Conservation (phyloP, 1,284 basidiomycete genomes). For the Marasmius sp. region DNA sequence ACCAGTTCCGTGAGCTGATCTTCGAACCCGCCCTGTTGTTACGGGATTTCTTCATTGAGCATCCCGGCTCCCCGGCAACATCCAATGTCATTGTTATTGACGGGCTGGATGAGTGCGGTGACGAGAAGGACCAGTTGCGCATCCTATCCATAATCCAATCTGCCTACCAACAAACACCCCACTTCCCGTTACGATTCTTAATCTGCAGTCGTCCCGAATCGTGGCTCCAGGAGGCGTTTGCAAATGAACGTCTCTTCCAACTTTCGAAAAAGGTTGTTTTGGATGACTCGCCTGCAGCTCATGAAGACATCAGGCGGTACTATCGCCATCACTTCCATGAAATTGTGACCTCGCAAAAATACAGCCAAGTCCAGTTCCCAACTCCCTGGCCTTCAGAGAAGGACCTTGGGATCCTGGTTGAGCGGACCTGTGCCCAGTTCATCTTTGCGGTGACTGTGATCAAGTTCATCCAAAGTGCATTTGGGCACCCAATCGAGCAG, state of each 20-base stretch:
- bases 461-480: slow-evolving; percentile 7
- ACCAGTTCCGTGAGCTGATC: no score
- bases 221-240: background rate
- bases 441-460: slow-evolving; percentile 13
- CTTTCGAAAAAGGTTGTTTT: background rate
- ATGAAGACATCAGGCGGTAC: background rate
- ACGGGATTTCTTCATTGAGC: no score
- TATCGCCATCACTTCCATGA: background rate
- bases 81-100: background rate
- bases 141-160: background rate
- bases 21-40: no score
- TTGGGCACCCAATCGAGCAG: slow-evolving; percentile 1
- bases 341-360: background rate
- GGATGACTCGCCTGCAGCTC: background rate
- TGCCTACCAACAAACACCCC: background rate
- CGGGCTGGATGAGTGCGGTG: background rate
- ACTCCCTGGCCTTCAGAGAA: slow-evolving; percentile 8
- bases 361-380: background rate
- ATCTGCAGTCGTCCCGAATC: background rate
- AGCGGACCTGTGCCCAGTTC: slow-evolving; percentile 8
- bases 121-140: background rate
- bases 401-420: slow-evolving; percentile 1
- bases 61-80: no score
- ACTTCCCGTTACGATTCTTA: background rate
- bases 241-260: background rate